Base-by-base conservation (phyloP, 768 basidiomycete genomes). In the Termitomyces sp. region DNA sequence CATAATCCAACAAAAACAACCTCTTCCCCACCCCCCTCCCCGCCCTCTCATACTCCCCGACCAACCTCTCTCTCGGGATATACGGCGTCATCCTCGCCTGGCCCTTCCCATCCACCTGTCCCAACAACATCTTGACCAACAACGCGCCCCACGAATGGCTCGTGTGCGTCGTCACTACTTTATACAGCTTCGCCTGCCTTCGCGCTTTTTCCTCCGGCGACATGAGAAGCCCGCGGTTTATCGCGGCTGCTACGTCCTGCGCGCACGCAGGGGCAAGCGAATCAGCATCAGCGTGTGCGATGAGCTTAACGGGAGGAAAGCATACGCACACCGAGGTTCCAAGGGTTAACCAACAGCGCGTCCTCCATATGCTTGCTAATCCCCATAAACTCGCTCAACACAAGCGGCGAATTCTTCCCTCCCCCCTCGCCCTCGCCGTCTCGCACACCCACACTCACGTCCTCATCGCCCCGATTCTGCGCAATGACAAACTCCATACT, bases 401-500 rank as follows among this genome's bases (percentile, higher is more conserved):
- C 89, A 54, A 95, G 84, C 0, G 96, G 95, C 38, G 85, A 87
- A 73, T 85, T 86, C 69, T 89, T 88, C 54, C 63, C 59, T 4
- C 50, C 46, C 2, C 12, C 32, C 4, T 7, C 13, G n/a, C 41
- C 38, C n/a, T 20, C 33, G 13, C 18, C 52, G 1, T 23, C n/a
- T n/a, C n/a, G n/a, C n/a, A n/a, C n/a, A n/a, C n/a, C 32, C 13
- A 23, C 23, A 23, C 18, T 13, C 5, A 32, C 18, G 4, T 53
- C 46, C 8, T 28, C 18, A n/a, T 49, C 43, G 5, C 92, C 89
- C 66, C 79, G 80, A 65, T 90, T 84, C 74, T 99, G 96, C 36
- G 95, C 94, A 61, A 98, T 90, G 32, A 96, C 90, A 72, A 95
- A 98, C 73, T 98, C 96, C 94, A 97, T 96, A 54, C 88, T 89